Evolutionary conservation across 106 monocot genomes (phyloP).

Genomic region (Alisma plantagoaquatica): DNA sequence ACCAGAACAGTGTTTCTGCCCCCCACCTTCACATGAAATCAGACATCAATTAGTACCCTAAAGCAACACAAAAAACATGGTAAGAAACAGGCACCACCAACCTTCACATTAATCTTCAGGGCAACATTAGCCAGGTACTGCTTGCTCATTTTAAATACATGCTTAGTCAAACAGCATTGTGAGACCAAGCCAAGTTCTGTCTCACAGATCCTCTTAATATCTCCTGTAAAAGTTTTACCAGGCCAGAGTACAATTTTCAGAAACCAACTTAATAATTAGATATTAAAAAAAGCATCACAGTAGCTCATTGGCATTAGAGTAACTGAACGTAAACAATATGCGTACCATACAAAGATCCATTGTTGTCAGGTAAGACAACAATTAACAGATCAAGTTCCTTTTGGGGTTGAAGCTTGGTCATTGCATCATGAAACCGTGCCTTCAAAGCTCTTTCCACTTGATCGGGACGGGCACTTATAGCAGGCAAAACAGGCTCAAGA

Average conservation of each 20-base stretch:
- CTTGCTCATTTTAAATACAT: slow-evolving; percentile 75
- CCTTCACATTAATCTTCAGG: slow-evolving; percentile 97
- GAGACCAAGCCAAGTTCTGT: slow-evolving; percentile 93
- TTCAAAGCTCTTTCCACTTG: slow-evolving; percentile 73
- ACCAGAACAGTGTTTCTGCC: slow-evolving; percentile 92
- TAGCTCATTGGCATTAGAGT: too few relatives aligned
- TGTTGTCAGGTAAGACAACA: slow-evolving; percentile 86
- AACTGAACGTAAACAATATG: too few relatives aligned
- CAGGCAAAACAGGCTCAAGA: slow-evolving; percentile 54
- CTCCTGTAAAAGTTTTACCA: too few relatives aligned
- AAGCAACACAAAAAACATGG: too few relatives aligned
- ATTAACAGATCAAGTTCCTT: slow-evolving; percentile 78
- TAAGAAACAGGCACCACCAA: slow-evolving; percentile 11
- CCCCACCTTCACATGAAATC: slow-evolving; percentile 47
- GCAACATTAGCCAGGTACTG: slow-evolving; percentile 98
- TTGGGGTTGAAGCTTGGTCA: slow-evolving; percentile 40
- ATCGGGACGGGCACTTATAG: slow-evolving; percentile 49
- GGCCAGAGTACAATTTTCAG: too few relatives aligned
- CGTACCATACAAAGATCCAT: slow-evolving; percentile 93
- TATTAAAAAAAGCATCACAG: too few relatives aligned
- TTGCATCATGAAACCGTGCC: slow-evolving; percentile 38
- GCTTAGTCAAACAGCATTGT: slow-evolving; percentile 92
- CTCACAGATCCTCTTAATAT: slow-evolving; percentile 93
- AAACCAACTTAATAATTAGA: too few relatives aligned
- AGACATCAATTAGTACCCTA: too few relatives aligned